phyloP scores from a whole-genome alignment of 176 grass and related monocot species.

The Eragrostis curvula region DNA sequence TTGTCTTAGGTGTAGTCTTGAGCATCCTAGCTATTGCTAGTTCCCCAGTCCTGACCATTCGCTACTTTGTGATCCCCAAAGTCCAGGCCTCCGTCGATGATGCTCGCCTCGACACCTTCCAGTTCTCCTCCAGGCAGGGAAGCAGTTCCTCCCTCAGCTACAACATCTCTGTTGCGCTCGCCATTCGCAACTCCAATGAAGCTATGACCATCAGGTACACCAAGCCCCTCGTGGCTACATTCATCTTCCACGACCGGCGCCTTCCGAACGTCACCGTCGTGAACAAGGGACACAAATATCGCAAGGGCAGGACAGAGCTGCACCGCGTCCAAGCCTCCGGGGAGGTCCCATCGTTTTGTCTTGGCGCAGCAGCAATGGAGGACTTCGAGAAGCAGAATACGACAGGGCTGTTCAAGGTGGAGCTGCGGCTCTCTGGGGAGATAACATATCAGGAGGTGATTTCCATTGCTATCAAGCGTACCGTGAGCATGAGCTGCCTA shows the following conservation, averaged over 20 bases:
- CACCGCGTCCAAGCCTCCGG: neutral
- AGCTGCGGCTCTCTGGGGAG: conserved; percentile 18
- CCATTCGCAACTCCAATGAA: conserved; percentile 9
- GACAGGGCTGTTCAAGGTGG: conserved; percentile 22
- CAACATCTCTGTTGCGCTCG: conserved; percentile 22
- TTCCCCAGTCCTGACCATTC: too few relatives aligned
- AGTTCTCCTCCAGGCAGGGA: neutral
- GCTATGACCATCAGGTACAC: neutral
- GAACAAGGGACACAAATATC: neutral
- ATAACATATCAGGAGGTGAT: neutral
- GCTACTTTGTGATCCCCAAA: neutral
- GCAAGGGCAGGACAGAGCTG: neutral
- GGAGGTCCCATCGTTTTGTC: neutral
- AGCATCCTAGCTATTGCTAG: too few relatives aligned
- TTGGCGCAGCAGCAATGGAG: neutral
- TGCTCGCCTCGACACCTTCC: conserved; percentile 25
- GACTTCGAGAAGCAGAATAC: conserved; percentile 29
- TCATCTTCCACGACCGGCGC: conserved; percentile 2
- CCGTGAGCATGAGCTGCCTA: neutral
- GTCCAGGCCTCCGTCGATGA: neutral
- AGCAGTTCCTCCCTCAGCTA: neutral
- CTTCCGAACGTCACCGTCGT: neutral
- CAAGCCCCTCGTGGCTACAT: conserved; percentile 19
- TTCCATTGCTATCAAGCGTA: too few relatives aligned
- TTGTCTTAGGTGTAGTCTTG: too few relatives aligned